Evolutionary conservation across 2,329 filamentous ascomycete genomes (phyloP), one percentile per base, ranked within the genome.

Genomic region (Geosmithia morbida): DNA sequence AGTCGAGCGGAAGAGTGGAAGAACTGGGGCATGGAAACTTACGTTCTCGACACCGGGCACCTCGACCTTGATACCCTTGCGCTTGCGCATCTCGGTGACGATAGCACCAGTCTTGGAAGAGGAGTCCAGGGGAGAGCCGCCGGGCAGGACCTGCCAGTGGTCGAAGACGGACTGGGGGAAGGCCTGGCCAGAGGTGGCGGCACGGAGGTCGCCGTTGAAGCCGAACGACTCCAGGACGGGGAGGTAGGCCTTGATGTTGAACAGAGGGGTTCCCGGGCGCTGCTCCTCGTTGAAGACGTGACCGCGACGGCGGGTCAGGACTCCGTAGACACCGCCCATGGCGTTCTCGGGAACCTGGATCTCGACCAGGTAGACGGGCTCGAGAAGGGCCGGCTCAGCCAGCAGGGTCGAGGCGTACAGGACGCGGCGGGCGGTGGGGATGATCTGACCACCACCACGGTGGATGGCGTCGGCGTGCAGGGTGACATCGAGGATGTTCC

Each of bases 241-340:
- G 58, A 95, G 78, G 77, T 94, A 94, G 53, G 88, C 87, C 81
- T 94, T 95, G 79, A 98, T 86, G 72, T 87, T 97, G 86, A 97
- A 98, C 53, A 98, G 85, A 72, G 92, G 92, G 68, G 92, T 98
- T 73, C 92, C 92, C 54, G 90, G 86, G 66, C 92, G 87, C 79
- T 98, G 92, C 78, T 94, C 86, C 78, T 98, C 92, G 68, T 77
- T 77, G 81, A 97, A 96, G 73, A 98, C 92, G 82, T 97, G 90
- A 80, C 92, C 92, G 85, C 92, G 84, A 71, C 89, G 79, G 66
- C 89, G 85, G 72, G 89, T 96, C 62, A 98, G 86, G 66, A 96
- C 89, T 84, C 89, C 86, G 75, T 98, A 98, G 72, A 98, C 94
- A 81, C 92, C 92, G 80, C 92, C 92, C 92, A 98, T 97, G 67